A percentile compares a stretch with the other conserved stretches of the same genome.
phyloP scores from a whole-genome alignment of 768 basidiomycete genomes.

The Coprinopsis marcescibilis region DNA sequence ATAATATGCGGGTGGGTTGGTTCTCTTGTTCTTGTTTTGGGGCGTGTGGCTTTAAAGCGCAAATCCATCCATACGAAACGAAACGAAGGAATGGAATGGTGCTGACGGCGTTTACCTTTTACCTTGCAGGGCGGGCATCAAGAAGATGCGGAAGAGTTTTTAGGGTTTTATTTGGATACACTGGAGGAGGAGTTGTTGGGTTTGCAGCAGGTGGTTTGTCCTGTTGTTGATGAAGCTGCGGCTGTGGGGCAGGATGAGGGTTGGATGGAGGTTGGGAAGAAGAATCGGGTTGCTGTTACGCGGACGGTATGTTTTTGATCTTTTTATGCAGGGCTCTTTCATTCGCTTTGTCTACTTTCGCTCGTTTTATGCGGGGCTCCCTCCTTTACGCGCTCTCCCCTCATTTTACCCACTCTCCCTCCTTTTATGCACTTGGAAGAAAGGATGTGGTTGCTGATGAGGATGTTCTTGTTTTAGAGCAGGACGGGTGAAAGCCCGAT shows the following conservation, averaged over 20 bases:
- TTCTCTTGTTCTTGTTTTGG: conserved; percentile 5
- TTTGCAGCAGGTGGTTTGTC: conserved; percentile 49
- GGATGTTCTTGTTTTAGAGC: conserved; percentile 36
- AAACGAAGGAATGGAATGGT: no score
- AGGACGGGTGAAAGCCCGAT: conserved; percentile 83
- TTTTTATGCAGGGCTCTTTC: not conserved
- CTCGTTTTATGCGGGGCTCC: no score
- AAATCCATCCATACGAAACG: no score
- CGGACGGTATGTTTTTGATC: conserved; percentile 61
- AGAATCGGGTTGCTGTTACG: conserved; percentile 75
- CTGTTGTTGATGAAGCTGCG: conserved; percentile 18
- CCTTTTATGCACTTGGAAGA: conserved; percentile 4
- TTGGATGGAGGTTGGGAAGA: conserved; percentile 92
- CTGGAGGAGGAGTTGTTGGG: conserved; percentile 86
- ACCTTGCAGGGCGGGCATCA: conserved; percentile 73
- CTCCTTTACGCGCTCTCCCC: no score
- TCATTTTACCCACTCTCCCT: conserved; percentile 3
- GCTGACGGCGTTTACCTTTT: not conserved
- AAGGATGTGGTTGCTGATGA: not conserved
- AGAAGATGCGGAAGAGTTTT: conserved; percentile 97
- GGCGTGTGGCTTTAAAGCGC: conserved; percentile 1
- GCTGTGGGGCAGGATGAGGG: conserved; percentile 49
- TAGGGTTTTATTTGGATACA: conserved; percentile 95
- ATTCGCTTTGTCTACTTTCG: not conserved
- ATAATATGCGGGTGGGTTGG: conserved; percentile 75